These are phyloP conservation scores for Uronychia binucleata DNA, from an alignment of 73 alveolate species.

Conservation along the genomic window DNA sequence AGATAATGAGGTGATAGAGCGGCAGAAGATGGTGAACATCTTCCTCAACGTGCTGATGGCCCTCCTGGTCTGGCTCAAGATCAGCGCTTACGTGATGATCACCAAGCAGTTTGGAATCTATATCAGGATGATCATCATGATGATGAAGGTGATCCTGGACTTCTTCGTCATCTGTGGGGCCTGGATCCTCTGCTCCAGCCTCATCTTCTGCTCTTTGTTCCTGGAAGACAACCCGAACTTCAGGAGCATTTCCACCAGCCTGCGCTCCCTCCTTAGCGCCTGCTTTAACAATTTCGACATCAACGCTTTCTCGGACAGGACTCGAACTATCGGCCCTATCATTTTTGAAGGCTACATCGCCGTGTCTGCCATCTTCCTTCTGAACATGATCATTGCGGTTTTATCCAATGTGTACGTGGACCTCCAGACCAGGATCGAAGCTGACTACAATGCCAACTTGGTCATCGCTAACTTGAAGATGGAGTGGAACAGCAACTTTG, in stretches of 20 bases:
- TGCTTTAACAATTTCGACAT: slow-evolving; percentile 16
- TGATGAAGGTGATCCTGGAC: slow-evolving; percentile 6
- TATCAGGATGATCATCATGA: slow-evolving; percentile 21
- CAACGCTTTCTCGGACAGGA: slow-evolving; percentile 5
- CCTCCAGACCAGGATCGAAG: slow-evolving; percentile 14
- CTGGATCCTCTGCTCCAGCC: slow-evolving; percentile 22
- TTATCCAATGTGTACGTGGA: slow-evolving; percentile 8
- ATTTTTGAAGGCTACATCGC: slow-evolving; percentile 14
- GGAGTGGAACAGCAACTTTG: slow-evolving; percentile 44
- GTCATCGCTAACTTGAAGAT: slow-evolving; percentile 11
- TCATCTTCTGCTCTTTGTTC: slow-evolving; percentile 9
- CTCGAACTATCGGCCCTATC: slow-evolving; percentile 18
- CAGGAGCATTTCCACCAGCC: background rate
- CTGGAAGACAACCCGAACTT: slow-evolving; percentile 15
- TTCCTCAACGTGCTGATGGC: slow-evolving; percentile 19
- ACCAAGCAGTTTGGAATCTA: slow-evolving; percentile 32
- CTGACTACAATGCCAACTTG: slow-evolving; percentile 51
- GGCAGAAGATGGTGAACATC: background rate
- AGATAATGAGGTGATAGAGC: background rate
- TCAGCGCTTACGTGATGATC: slow-evolving; percentile 10
- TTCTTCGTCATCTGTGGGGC: slow-evolving; percentile 24
- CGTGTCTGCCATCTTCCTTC: slow-evolving; percentile 15
- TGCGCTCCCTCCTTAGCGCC: slow-evolving; percentile 5
- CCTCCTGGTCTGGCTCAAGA: slow-evolving; percentile 24
- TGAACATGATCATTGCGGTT: slow-evolving; percentile 53